These are phyloP conservation scores for Leptographium procerum DNA, from an alignment of 2,329 filamentous ascomycete species.

Conservation along the genomic window DNA sequence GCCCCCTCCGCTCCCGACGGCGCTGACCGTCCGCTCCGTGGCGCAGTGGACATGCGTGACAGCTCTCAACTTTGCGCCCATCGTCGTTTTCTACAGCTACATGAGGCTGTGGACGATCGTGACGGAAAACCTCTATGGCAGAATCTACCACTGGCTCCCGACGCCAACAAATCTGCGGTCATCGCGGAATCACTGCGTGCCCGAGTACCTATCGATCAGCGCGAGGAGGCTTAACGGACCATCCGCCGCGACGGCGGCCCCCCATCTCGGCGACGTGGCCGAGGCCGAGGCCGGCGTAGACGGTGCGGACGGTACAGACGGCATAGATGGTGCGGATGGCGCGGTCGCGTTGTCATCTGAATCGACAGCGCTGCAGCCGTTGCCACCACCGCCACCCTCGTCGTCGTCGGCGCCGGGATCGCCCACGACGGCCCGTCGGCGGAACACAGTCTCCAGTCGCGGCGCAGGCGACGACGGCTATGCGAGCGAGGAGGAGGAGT, in stretches of 20 bases:
- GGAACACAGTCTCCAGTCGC: slow-evolving; percentile 31
- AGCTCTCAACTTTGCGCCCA: slow-evolving; percentile 32
- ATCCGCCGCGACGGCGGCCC: neutral
- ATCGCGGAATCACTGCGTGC: neutral
- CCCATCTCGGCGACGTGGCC: neutral
- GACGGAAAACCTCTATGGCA: slow-evolving; percentile 24
- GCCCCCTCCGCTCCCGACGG: slow-evolving; percentile 29
- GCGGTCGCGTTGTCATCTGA: neutral
- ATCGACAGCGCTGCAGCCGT: neutral
- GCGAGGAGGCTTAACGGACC: neutral
- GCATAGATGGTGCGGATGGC: neutral
- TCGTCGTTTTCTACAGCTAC: slow-evolving; percentile 33
- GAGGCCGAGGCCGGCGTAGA: neutral
- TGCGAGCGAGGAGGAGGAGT: slow-evolving; percentile 41
- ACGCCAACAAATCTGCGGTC: slow-evolving; percentile 13
- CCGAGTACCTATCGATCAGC: slow-evolving; percentile 1
- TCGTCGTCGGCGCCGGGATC: neutral
- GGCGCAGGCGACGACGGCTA: slow-evolving; percentile 32
- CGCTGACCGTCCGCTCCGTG: slow-evolving; percentile 27
- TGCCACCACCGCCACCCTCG: neutral
- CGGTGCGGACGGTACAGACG: neutral
- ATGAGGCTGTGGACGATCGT: slow-evolving; percentile 26
- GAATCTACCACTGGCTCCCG: slow-evolving; percentile 29
- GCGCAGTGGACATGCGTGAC: slow-evolving; percentile 31
- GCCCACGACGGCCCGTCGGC: slow-evolving; percentile 1